Conservation (phyloP, 306 rosid species). For the Crataegus laevigata region DNA sequence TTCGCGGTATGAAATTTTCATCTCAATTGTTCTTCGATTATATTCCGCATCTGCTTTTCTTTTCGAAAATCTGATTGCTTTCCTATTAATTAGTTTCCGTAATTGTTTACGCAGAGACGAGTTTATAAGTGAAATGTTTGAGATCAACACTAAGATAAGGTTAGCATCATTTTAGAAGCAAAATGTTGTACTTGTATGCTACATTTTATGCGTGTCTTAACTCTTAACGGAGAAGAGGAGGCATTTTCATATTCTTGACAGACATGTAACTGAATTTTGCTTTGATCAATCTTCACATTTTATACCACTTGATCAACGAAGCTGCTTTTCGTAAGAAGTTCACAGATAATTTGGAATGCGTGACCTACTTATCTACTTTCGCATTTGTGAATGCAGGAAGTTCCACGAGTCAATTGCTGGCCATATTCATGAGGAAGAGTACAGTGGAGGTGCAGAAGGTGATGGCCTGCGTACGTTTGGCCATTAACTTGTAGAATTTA, state of each 20-base stretch:
- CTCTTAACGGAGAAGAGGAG: not conserved
- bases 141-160: conserved; percentile 61
- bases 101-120: conserved; percentile 41
- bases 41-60: not conserved
- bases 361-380: not conserved
- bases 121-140: conserved; percentile 44
- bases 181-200: not conserved
- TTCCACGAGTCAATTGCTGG: conserved; percentile 38
- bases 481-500: not conserved
- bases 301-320: not conserved
- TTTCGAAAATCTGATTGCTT: not conserved
- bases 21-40: not conserved
- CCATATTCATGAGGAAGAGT: conserved; percentile 18
- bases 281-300: not conserved
- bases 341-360: not conserved
- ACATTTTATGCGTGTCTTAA: not conserved
- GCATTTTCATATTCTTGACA: not conserved
- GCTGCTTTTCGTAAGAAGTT: not conserved
- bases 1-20: conserved; percentile 33
- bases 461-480: conserved; percentile 16
- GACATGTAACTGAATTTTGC: not conserved
- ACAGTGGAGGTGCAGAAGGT: conserved; percentile 21
- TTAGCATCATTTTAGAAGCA: conserved; percentile 12
- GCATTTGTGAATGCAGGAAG: conserved; percentile 36
- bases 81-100: not conserved